Evolutionary conservation across 176 grass and related monocot genomes (phyloP).

Genomic region (Guadua angustifolia): DNA sequence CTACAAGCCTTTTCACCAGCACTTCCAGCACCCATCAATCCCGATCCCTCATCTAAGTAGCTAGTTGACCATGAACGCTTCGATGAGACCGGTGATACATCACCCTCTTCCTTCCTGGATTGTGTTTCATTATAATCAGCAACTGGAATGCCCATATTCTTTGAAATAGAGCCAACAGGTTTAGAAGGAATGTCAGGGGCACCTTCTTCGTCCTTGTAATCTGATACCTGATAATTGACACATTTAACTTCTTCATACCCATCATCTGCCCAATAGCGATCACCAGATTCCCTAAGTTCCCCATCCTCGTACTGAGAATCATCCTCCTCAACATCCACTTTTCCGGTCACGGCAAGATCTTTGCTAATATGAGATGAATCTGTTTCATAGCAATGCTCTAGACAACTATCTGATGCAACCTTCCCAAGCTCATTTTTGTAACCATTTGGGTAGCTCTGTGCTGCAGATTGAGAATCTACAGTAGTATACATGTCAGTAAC

Average conservation of each 20-base stretch:
- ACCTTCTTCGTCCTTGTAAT: slow-evolving; percentile 54
- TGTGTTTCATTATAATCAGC: slow-evolving; percentile 38
- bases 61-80: slow-evolving; percentile 50
- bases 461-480: slow-evolving; percentile 42
- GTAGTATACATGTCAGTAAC: slow-evolving; percentile 25
- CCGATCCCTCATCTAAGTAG: slow-evolving; percentile 45
- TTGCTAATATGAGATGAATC: slow-evolving; percentile 43
- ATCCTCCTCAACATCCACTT: slow-evolving; percentile 68
- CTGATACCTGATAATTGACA: slow-evolving; percentile 50
- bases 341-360: slow-evolving; percentile 40
- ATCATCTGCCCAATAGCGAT: slow-evolving; percentile 60
- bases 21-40: slow-evolving; percentile 22
- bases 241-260: slow-evolving; percentile 54
- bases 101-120: slow-evolving; percentile 31
- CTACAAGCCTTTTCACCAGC: slow-evolving; percentile 31
- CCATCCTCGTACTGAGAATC: slow-evolving; percentile 99
- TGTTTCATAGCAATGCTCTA: slow-evolving; percentile 42
- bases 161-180: slow-evolving; percentile 43
- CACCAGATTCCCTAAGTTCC: slow-evolving; percentile 78
- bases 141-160: slow-evolving; percentile 32
- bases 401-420: slow-evolving; percentile 37
- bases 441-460: slow-evolving; percentile 37
- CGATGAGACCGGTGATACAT: slow-evolving; percentile 40
- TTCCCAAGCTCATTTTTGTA: slow-evolving; percentile 39
- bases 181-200: slow-evolving; percentile 31